Base-by-base conservation (phyloP, 441 rosid genomes). In the Viola pubescens region DNA sequence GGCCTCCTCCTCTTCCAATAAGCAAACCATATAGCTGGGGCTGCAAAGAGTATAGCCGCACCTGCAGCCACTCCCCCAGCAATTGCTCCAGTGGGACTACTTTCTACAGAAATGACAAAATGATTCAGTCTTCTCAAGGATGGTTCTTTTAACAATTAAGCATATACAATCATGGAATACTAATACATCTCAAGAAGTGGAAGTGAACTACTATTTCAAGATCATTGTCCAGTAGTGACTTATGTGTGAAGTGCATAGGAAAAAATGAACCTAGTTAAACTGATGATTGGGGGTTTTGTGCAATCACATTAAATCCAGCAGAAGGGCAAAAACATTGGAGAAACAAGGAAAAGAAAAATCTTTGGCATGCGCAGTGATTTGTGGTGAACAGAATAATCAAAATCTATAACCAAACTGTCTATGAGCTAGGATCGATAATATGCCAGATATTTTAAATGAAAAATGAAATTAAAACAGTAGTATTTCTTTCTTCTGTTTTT, bases 1-100 rank as follows among this genome's bases (percentile, higher is more conserved):
- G 89, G 88, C 64, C 73, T 84, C 66, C 96, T 81, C 65, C 89
- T 71, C 48, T 83, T 84, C 91, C 94, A 89, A 86, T 85, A 86
- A 40, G 96, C 94, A 79, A 89, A 82, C 48, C 87, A 83, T 65
- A 89, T 78, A 52, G 94, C 96, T 64, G 89, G 94, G 14, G 91
- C 94, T 48, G 94, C 96, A 76, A 86, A 89, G 10, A 89, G 65
- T 64, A 89, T 69, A 19, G 96, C 96, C 71, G 94, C 94, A 68
- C 94, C 94, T 38, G 89, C 96, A 56, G 96, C 96, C 52, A 89
- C 94, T 76, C 96, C 94, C 37, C 91, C 94, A 41, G 94, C 96
- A 57, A 86, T 86, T 11, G 94, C 92, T 71, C 89, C 88, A 62
- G 95, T 89, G 46, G 77, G 73, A 60, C 81, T 74, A 56, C 69